These are phyloP conservation scores for Cryptococcus amylolentus DNA, from an alignment of 1,284 basidiomycete species.

Conservation along the genomic window DNA sequence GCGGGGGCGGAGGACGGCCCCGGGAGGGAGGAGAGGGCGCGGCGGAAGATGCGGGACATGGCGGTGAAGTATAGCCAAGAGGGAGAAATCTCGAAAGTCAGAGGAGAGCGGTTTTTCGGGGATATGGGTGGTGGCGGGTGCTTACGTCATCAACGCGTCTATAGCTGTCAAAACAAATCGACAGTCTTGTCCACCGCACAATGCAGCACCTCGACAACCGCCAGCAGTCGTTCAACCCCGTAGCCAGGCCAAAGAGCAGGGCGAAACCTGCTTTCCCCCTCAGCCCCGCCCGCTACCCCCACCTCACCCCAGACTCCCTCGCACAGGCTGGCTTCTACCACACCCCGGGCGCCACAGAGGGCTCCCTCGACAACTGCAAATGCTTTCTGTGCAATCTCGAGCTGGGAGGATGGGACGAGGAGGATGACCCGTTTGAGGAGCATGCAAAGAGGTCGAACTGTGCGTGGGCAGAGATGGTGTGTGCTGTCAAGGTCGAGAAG, in stretches of 20 bases:
- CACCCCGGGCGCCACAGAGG: conserved; percentile 18
- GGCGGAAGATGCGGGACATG: conserved; percentile 41
- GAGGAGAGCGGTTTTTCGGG: conserved; percentile 5
- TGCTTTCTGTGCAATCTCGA: conserved; percentile 74
- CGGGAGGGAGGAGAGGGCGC: conserved; percentile 20
- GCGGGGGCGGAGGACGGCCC: conserved; percentile 16
- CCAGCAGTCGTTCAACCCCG: conserved; percentile 30
- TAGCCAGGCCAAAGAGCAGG: conserved; percentile 29
- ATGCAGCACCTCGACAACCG: conserved; percentile 43
- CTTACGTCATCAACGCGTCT: not conserved
- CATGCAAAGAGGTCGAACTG: conserved; percentile 65
- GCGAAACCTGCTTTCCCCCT: conserved; percentile 43
- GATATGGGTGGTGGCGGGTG: conserved; percentile 13
- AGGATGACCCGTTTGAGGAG: conserved; percentile 75
- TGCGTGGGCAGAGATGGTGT: conserved; percentile 71
- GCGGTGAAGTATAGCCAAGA: not conserved
- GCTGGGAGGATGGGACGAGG: conserved; percentile 70
- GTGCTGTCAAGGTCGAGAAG: conserved; percentile 55
- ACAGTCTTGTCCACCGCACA: not conserved
- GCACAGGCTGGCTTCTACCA: conserved; percentile 81
- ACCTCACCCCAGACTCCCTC: conserved; percentile 64
- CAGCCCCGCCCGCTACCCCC: conserved; percentile 32
- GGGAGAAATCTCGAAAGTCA: conserved; percentile 6
- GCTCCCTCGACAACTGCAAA: conserved; percentile 42
- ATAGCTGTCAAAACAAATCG: not conserved